Evolutionary conservation across 495 filamentous ascomycete genomes (phyloP), one percentile per base, ranked within the genome.

Genomic region (Penicillium roqueforti): DNA sequence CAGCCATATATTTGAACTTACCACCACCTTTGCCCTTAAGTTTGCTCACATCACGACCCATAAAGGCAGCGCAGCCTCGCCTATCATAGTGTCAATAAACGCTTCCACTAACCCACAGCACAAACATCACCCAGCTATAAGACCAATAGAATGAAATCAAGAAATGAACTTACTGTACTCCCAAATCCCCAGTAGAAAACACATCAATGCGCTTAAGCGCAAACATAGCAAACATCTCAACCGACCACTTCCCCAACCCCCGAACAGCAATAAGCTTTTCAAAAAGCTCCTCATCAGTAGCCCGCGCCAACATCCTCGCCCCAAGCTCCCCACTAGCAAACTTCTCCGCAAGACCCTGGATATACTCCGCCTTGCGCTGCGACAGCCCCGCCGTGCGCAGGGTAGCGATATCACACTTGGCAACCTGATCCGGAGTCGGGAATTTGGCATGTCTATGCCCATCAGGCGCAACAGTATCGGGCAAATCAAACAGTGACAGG

Each of bases 191-290:
- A 14, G 87, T 85, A 6, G 87, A 90, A 62, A 98, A 96, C 23
- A 98, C 86, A 76, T 97, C 92, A 78, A 88, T 85, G 22, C 95
- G 78, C 79, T 96, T 96, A 40, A 97, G 72, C 10, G 80, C 86
- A 69, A 97, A 97, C 65, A 87, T 87, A 55, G 91, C 87, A 73
- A 98, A 98, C 92, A 97, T 97, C 76, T 96, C 92, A 19, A 92
- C 93, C 48, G 85, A 90, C 93, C 95, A 97, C 55, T 73, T 77
- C 3, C 93, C 93, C 46, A 98, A 69, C 4, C 93, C 93, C 31
- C 92, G 76, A 29, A 98, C 91, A 18, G 88, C 87, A n/a, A 82
- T 87, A 55, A 98, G 71, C 62, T 79, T 86, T 71, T 87, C 80
- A 29, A 97, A 66, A 11, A 98, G 73, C 60, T 96, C 91, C 46